These are phyloP conservation scores for Xylariaceae sp. DNA, from an alignment of 2,329 filamentous ascomycete species.

Conservation along the genomic window DNA sequence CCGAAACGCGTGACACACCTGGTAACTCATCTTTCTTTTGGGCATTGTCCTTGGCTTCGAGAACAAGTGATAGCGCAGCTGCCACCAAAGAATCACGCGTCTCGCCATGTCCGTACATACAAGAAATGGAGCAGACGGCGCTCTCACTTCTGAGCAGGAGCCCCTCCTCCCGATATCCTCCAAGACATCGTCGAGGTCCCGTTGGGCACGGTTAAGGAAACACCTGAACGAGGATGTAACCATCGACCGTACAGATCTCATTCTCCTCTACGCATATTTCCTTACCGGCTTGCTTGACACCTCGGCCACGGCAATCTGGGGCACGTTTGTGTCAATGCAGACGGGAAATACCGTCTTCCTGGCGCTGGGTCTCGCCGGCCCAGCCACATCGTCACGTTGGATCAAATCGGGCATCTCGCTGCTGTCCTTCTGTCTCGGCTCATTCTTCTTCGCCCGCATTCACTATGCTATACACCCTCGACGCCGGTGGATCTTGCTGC, in stretches of 20 bases:
- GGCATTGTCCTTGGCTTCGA: not conserved
- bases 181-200: not conserved
- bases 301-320: constrained; percentile 2
- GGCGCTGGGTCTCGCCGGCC: constrained; percentile 1
- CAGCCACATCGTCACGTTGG: constrained; percentile 1
- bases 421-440: constrained; percentile 2
- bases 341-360: constrained; percentile 7
- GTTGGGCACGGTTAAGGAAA: not conserved
- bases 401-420: not conserved
- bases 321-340: constrained; percentile 4
- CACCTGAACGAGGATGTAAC: constrained; percentile 1
- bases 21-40: not conserved
- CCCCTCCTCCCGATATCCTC: not conserved
- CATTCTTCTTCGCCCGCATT: constrained; percentile 1
- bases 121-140: not conserved
- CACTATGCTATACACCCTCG: not conserved
- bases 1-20: not conserved
- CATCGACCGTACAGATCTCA: not conserved
- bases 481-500: not conserved
- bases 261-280: constrained; percentile 2
- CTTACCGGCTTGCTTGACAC: constrained; percentile 1
- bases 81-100: not conserved
- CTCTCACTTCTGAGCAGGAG: not conserved
- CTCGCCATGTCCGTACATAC: not conserved
- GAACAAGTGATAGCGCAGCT: not conserved